Base-by-base conservation (phyloP, 306 rosid species). In the Sindora glabra region DNA sequence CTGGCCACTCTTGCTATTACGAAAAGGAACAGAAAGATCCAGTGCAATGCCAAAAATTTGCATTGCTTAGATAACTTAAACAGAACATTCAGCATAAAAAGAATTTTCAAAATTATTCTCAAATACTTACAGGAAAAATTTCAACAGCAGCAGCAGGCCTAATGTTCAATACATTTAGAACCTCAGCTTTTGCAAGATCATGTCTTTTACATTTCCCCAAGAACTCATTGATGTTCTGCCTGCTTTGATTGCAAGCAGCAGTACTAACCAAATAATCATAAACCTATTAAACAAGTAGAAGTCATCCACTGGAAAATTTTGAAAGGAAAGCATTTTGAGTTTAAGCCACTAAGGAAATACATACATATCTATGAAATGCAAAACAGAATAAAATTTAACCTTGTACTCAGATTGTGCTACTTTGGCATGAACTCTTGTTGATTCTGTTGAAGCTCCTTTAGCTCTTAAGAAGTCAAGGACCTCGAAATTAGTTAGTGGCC, bases 391-490 rank as follows among this genome's bases (percentile, higher is more conserved):
- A 40, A 60, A 64, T 22, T 17, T 33, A 58, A 88, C 96, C 89
- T 85, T 87, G 67, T 85, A 83, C 56, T 85, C 96, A 0, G 87
- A 87, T 26, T 72, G 82, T 1, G 76, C 62, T 10, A 91, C 89
- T 24, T 71, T 74, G 26, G 94, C 84, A 65, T 82, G 76, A 73
- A 85, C 81, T 71, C 86, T 58, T 6, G 83, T 70, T 24, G 74
- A 81, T 70, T 83, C 95, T 39, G 75, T 74, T 0, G 86, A 79
- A 40, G 95, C 92, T 48, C 96, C 95, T 74, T 76, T 88, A 3
- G 86, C 69, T 67, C 73, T 76, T 46, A 91, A 79, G 73, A 88
- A 85, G 30, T 79, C 74, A 15, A 85, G 83, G 32, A 83, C 87
- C 74, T 90, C 92, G 9, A 83, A 87, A 69, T 91, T 91, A 13